Conservation (phyloP, 140 eudicot genomes). For the Stevia rebaudiana region DNA sequence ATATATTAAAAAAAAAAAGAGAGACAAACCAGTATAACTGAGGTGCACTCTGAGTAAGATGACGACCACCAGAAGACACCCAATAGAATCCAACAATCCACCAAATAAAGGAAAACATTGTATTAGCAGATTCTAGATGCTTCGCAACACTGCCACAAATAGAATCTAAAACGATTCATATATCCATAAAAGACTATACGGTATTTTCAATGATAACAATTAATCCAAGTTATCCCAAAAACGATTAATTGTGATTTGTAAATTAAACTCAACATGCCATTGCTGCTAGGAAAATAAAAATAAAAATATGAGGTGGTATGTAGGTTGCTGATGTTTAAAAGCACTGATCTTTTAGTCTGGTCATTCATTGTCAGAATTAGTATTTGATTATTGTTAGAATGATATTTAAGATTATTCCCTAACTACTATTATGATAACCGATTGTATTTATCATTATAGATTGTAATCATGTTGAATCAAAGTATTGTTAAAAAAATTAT, state of each 20-base stretch:
- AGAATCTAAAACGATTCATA: slow-evolving; percentile 3
- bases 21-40: slow-evolving; percentile 78
- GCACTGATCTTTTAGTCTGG: not conserved
- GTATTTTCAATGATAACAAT: too few species aligned
- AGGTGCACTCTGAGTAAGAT: slow-evolving; percentile 57
- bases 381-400: not conserved
- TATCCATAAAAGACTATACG: too few species aligned
- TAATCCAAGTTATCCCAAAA: too few species aligned
- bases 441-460: not conserved
- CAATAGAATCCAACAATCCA: slow-evolving; percentile 98
- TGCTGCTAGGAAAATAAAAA: too few species aligned
- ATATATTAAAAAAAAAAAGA: too few species aligned
- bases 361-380: not conserved
- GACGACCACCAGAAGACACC: slow-evolving; percentile 76
- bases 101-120: slow-evolving; percentile 93
- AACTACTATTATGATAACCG: not conserved
- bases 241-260: too few species aligned
- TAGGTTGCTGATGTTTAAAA: slow-evolving; percentile 2
- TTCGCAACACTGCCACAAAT: slow-evolving; percentile 64
- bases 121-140: slow-evolving; percentile 88
- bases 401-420: not conserved
- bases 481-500: not conserved
- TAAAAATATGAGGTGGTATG: too few species aligned
- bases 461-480: not conserved
- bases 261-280: too few species aligned